phyloP scores from a whole-genome alignment of 2,329 filamentous ascomycete genomes.

The Metarhizium robertsii region DNA sequence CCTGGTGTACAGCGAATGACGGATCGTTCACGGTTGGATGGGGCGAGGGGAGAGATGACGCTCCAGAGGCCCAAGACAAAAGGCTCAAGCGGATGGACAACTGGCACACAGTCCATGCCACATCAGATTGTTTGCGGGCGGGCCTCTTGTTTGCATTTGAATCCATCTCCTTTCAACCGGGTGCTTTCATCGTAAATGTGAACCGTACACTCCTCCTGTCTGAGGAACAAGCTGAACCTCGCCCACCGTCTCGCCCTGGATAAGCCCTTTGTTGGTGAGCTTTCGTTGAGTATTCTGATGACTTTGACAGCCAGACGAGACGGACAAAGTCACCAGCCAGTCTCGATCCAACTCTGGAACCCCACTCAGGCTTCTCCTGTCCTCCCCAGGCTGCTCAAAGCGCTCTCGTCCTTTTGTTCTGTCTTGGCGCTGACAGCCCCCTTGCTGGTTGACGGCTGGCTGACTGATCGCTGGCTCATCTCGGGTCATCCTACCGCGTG shows the following conservation, averaged over 20 bases:
- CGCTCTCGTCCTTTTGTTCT: too few relatives aligned
- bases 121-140: neutral
- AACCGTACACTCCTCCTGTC: neutral
- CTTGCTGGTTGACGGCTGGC: neutral
- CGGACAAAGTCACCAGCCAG: neutral
- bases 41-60: neutral
- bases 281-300: neutral
- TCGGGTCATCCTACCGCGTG: too few relatives aligned
- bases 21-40: neutral
- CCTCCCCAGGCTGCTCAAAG: neutral
- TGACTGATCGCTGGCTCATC: too few relatives aligned
- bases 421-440: too few relatives aligned
- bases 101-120: neutral
- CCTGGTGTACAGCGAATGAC: too few relatives aligned
- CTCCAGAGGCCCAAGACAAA: neutral
- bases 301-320: neutral
- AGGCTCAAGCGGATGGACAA: neutral
- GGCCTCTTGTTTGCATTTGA: neutral
- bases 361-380: neutral
- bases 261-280: neutral
- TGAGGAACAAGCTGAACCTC: neutral
- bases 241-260: too few relatives aligned
- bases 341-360: neutral
- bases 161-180: neutral
- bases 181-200: neutral